Evolutionary conservation across 371 early-diverging fungal species (phyloP).

Genomic region (Phascolomyces articulosus): DNA sequence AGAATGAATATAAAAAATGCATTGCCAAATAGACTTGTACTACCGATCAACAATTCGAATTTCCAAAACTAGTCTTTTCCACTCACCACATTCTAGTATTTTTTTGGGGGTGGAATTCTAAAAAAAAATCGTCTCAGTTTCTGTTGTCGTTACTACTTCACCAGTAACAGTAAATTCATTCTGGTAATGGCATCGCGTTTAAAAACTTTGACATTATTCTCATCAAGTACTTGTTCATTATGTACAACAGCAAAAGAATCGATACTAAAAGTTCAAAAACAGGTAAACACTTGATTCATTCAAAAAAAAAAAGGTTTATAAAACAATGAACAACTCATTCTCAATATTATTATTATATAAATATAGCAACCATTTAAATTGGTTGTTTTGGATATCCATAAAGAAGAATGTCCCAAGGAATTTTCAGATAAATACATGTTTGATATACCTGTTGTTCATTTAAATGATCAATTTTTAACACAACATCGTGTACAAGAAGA

Average conservation of each 20-base stretch:
- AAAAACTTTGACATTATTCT: constrained; percentile 51
- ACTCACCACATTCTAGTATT: too few relatives aligned
- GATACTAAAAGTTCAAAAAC: constrained; percentile 46
- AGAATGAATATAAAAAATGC: too few relatives aligned
- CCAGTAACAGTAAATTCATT: background rate
- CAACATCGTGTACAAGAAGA: constrained; percentile 51
- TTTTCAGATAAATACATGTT: constrained; percentile 52
- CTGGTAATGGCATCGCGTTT: constrained; percentile 33
- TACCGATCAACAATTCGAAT: too few relatives aligned
- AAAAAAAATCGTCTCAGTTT: too few relatives aligned
- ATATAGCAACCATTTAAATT: constrained; percentile 41
- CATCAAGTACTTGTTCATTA: constrained; percentile 55
- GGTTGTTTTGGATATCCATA: constrained; percentile 46
- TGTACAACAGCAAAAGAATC: constrained; percentile 49
- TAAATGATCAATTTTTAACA: constrained; percentile 51
- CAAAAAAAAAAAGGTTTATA: background rate
- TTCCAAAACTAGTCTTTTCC: too few relatives aligned
- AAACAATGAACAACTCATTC: too few relatives aligned
- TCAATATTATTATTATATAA: background rate
- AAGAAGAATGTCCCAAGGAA: constrained; percentile 53
- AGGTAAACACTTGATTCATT: constrained; percentile 25
- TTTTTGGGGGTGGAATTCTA: too few relatives aligned
- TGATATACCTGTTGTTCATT: constrained; percentile 52
- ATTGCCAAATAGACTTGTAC: too few relatives aligned
- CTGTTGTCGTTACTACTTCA: too few relatives aligned